phyloP scores from a whole-genome alignment of 2,329 filamentous ascomycete species.

The Elsinoe ampelina region DNA sequence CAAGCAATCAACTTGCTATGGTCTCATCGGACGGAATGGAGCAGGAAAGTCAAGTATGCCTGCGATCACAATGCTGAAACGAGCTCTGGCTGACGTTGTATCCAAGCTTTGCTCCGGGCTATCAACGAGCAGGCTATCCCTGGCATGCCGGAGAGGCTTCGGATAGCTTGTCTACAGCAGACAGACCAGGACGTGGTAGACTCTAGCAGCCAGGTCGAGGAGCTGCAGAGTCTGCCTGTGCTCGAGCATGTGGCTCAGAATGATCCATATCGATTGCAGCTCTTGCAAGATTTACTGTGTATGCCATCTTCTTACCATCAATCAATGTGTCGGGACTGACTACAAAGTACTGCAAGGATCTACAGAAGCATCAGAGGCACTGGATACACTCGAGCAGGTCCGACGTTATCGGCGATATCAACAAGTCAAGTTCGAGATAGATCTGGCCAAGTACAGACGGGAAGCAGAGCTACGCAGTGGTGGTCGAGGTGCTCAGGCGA shows the following conservation, averaged over 20 bases:
- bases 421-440: neutral
- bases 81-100: neutral
- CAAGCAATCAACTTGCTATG: slow-evolving; percentile 66
- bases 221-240: slow-evolving; percentile 16
- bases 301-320: slow-evolving; percentile 9
- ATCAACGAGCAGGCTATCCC: slow-evolving; percentile 72
- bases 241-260: slow-evolving; percentile 21
- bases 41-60: slow-evolving; percentile 68
- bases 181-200: slow-evolving; percentile 32
- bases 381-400: slow-evolving; percentile 6
- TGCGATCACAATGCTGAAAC: neutral
- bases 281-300: slow-evolving; percentile 17
- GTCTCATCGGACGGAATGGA: slow-evolving; percentile 70
- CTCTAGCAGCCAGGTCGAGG: neutral
- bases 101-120: slow-evolving; percentile 57
- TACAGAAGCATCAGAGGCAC: slow-evolving; percentile 17
- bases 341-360: neutral
- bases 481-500: slow-evolving; percentile 60
- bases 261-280: slow-evolving; percentile 18
- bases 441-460: neutral
- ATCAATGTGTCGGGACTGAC: neutral
- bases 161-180: slow-evolving; percentile 62
- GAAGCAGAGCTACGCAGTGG: slow-evolving; percentile 67
- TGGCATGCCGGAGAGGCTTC: slow-evolving; percentile 57
- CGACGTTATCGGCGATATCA: slow-evolving; percentile 28